Evolutionary conservation across 352 stramenopile species (phyloP), one percentile per base, ranked within the genome.

Genomic region (Phytophthora meadii): DNA sequence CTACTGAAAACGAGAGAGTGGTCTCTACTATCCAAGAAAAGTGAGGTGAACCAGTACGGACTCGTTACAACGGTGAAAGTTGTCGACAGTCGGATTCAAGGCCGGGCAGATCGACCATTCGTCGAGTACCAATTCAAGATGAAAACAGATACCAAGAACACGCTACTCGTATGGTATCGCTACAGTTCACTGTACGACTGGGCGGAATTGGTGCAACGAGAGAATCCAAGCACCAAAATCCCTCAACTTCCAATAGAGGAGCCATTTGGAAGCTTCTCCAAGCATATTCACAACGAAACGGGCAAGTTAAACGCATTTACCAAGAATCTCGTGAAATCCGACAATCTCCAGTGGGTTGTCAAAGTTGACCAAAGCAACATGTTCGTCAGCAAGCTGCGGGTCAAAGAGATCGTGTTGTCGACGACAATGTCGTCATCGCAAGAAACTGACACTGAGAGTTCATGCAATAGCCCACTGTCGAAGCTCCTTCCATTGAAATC

Each of bases 201-300:
- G 62, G 54, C 25, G 9, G 47, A 60, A 27, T 28, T 37, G 8
- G 42, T 54, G 22, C 47, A 65, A 24, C 19, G 14, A 37, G 48
- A 53, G 5, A 70, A 53, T 10, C 28, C 37, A 5, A 37, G 47
- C 22, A 14, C 17, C 9, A 71, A 81, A 32, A 83, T 88, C 39
- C 80, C 80, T 5, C 76, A 85, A 57, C 57, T 89, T 27, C 75
- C 75, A 12, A 74, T 82, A 48, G 81, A 87, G 70, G 72, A 85
- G 59, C 54, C 84, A 12, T 87, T 87, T 28, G 77, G 75, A n/a
- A 82, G 72, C 55, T 82, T 85, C 42, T 80, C 75, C 27, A 74
- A 85, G 50, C 81, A 76, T 54, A 85, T 88, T 46, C 67, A 81
- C 54, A 61, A 82, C 42, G 70, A 81, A 39, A 68, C 81, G 10